These are phyloP conservation scores for Dimocarpus longan DNA, from an alignment of 345 rosid genomes.

Conservation along the genomic window DNA sequence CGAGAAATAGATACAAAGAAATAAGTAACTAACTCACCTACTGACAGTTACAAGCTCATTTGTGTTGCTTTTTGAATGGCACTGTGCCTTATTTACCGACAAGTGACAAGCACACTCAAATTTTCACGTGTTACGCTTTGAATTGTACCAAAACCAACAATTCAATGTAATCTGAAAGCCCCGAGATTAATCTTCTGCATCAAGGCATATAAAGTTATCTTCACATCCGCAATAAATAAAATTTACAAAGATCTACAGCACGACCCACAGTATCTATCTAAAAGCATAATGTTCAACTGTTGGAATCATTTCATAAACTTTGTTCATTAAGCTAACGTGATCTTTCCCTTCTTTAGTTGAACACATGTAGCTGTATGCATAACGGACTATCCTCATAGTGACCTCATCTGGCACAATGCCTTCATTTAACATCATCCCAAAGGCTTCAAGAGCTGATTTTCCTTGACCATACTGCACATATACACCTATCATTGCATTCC, in stretches of 20 bases:
- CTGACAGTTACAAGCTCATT: conserved; percentile 72
- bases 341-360: conserved; percentile 38
- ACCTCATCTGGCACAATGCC: conserved; percentile 39
- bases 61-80: conserved; percentile 91
- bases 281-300: conserved; percentile 37
- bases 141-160: conserved; percentile 33
- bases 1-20: no score
- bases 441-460: conserved; percentile 40
- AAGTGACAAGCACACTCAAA: conserved; percentile 23
- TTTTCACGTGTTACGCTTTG: neutral
- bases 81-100: conserved; percentile 67
- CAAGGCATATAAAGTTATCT: conserved; percentile 28
- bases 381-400: conserved; percentile 33
- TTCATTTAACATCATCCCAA: conserved; percentile 39
- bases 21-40: conserved; percentile 45
- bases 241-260: conserved; percentile 36
- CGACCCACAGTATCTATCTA: conserved; percentile 38
- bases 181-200: conserved; percentile 41
- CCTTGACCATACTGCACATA: conserved; percentile 38
- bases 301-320: conserved; percentile 33
- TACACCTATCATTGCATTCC: conserved; percentile 41
- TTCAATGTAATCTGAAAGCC: conserved; percentile 40
- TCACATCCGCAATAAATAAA: conserved; percentile 29
- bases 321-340: conserved; percentile 26
- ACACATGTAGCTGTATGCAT: conserved; percentile 41